A percentile compares a stretch with the other conserved stretches of the same genome.
These are phyloP conservation scores for Myxozyma udenii DNA, from an alignment of 805 yeast species.

Conservation along the genomic window DNA sequence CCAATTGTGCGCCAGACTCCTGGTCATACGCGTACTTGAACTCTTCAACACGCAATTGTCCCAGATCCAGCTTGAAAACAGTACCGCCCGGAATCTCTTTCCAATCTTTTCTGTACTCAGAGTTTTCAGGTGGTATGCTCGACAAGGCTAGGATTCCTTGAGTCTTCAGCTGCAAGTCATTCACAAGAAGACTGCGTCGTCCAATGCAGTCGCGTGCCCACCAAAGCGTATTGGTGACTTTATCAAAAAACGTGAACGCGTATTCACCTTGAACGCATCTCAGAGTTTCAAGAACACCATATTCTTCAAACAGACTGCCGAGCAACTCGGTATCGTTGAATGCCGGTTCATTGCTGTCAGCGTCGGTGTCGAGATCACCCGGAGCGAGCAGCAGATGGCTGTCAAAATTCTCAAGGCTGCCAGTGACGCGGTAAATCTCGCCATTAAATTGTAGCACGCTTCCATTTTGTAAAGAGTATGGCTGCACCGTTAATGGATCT, in stretches of 20 bases:
- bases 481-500: constrained; percentile 74
- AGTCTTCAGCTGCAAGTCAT: neutral
- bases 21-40: no score
- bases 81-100: constrained; percentile 57
- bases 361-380: neutral
- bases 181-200: constrained; percentile 62
- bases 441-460: constrained; percentile 79
- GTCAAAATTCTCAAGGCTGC: constrained; percentile 42
- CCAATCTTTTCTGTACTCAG: constrained; percentile 8
- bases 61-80: constrained; percentile 39
- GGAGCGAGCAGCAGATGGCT: constrained; percentile 2
- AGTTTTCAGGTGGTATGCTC: constrained; percentile 29
- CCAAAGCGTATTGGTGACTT: constrained; percentile 43
- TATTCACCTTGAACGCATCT: constrained; percentile 70
- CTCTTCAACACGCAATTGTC: no score
- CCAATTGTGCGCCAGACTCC: no score
- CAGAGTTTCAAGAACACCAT: constrained; percentile 46
- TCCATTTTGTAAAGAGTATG: constrained; percentile 42
- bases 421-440: constrained; percentile 62
- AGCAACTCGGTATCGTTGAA: constrained; percentile 65
- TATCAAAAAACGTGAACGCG: constrained; percentile 55
- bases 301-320: constrained; percentile 39
- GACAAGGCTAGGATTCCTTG: constrained; percentile 9
- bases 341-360: neutral
- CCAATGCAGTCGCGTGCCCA: constrained; percentile 88